Conservation (phyloP, 108 stramenopile genomes). For the Cyclostephanos tholiformis region DNA sequence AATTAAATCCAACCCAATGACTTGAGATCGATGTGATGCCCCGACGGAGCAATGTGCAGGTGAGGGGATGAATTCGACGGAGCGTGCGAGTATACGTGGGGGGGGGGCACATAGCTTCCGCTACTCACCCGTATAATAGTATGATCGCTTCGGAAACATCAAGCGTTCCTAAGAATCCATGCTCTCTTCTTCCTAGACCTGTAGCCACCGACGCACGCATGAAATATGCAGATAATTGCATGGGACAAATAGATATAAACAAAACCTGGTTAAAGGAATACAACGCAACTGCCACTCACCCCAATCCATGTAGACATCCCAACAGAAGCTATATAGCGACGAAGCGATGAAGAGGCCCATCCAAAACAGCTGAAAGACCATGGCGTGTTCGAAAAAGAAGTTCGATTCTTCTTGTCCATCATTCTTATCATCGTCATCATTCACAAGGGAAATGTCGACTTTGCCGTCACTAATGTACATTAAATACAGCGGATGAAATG, state of each 20-base stretch:
- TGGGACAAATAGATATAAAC: background rate
- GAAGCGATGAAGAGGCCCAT: conserved; percentile 76
- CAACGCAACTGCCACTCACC: conserved; percentile 3
- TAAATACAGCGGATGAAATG: conserved; percentile 87
- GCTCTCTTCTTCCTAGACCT: conserved; percentile 61
- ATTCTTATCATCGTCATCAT: conserved; percentile 26
- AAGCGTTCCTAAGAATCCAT: conserved; percentile 81
- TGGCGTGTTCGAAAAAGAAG: background rate
- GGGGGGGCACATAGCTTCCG: conserved; percentile 31
- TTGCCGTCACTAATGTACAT: conserved; percentile 32
- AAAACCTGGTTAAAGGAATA: background rate
- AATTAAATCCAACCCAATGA: conserved; percentile 55
- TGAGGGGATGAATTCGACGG: conserved; percentile 6
- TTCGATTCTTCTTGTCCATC: background rate
- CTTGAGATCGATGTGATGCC: background rate
- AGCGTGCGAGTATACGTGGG: conserved; percentile 28
- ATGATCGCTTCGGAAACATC: conserved; percentile 76
- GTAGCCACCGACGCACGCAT: background rate
- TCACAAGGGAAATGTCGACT: conserved; percentile 4
- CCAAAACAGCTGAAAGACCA: conserved; percentile 79
- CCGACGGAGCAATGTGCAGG: background rate
- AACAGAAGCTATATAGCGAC: conserved; percentile 81
- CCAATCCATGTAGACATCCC: conserved; percentile 97
- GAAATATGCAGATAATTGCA: background rate
- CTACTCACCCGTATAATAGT: conserved; percentile 64